Base-by-base conservation (phyloP, 116 monocot species). In the Iris pallida region DNA sequence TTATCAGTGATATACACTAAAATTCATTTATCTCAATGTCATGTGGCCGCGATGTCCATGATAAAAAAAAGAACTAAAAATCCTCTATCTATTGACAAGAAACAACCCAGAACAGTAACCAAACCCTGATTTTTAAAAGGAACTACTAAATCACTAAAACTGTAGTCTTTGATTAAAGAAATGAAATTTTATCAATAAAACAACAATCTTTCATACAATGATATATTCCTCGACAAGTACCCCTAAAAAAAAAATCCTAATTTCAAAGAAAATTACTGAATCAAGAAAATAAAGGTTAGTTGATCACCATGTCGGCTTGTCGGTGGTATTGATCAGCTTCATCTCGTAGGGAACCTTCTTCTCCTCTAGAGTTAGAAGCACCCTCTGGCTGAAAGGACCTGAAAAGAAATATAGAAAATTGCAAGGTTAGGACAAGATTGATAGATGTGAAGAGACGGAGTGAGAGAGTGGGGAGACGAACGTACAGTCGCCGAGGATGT, bases 341-440 rank as follows among this genome's bases (percentile, higher is more conserved):
- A 79, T 15, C 55, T 79, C 77, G 57, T 86, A 86, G 16, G 81
- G 61, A 0, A 90, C 45, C 55, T 83, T 81, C 83, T 90, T 90
- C 90, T 90, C 90, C 80, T 90, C 81, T 40, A 90, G 71, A 8
- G 86, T 82, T 16, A 90, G 65, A 20, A 86, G 69, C 45, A 87
- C 84, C 54, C 84, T 81, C 59, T 91, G 91, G 56, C 74, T 61
- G 60, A 91, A 87, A 10, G 91, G 91, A 64, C 91, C 91, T 87
- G 6, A 5, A 56, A 40, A 12, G 5, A 61, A 45, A 61, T 43
- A n/a, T 43, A 61, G 13, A 43, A 12, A 43, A 43, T 4, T 12
- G 0, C 3, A 63, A 63, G 16, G 5, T 60, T 5, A 13, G 42
- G 42, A 14, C 40, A 13, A 42, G 42, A 60, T 4, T 54, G 5